phyloP scores from a whole-genome alignment of 2,329 filamentous ascomycete species.

The Fusarium sp. region DNA sequence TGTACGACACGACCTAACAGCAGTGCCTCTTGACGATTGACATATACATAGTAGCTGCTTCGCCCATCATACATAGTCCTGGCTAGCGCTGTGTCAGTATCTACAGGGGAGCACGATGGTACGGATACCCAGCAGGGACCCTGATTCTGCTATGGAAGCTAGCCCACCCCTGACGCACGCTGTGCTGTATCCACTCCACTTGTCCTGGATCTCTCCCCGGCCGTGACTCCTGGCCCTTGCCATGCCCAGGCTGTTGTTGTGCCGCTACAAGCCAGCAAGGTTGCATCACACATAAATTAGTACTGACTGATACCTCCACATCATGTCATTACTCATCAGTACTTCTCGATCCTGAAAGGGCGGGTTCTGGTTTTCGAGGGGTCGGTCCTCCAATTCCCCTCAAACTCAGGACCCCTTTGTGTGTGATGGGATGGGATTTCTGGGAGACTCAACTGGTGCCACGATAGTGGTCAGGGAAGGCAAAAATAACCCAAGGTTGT shows the following conservation, averaged over 20 bases:
- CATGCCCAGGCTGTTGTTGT: conserved; percentile 39
- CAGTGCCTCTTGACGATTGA: conserved; percentile 9
- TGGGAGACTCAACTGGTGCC: conserved; percentile 10
- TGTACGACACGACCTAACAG: conserved; percentile 8
- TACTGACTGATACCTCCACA: conserved; percentile 29
- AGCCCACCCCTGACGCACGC: conserved; percentile 25
- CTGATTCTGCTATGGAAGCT: conserved; percentile 33
- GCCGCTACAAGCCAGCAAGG: conserved; percentile 31
- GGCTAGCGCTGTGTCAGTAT: conserved; percentile 44
- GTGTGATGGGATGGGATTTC: conserved; percentile 12
- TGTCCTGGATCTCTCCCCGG: conserved; percentile 16
- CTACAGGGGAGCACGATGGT: conserved; percentile 39
- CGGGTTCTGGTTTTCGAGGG: conserved; percentile 39
- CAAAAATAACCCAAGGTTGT: conserved; percentile 1
- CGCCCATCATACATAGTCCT: conserved; percentile 30
- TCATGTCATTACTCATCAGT: conserved; percentile 32
- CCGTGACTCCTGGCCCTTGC: conserved; percentile 34
- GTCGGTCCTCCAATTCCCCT: conserved; percentile 47
- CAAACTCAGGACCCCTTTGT: conserved; percentile 46
- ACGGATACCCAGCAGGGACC: conserved; percentile 32
- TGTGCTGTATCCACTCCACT: conserved; percentile 23
- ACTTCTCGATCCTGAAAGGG: conserved; percentile 17
- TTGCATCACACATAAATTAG: conserved; percentile 26
- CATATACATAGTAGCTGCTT: conserved; percentile 14
- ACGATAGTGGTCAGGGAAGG: conserved; percentile 1